Conservation (phyloP, 73 alveolate genomes). For the Loxodes magnus region DNA sequence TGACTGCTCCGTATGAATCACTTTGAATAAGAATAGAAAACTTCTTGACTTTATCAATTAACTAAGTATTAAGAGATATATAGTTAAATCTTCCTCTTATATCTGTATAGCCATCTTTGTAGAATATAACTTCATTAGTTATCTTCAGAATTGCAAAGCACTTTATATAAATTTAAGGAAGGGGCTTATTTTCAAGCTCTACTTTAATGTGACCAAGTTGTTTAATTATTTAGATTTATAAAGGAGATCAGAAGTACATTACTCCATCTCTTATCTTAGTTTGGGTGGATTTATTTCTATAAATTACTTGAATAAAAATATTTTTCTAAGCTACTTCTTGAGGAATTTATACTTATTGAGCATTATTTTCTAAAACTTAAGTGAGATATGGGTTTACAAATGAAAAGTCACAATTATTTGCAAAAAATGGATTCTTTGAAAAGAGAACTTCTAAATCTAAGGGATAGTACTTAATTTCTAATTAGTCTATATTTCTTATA, state of each 20-base stretch:
- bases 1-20: conserved; percentile 66
- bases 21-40: conserved; percentile 66
- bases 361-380: conserved; percentile 10
- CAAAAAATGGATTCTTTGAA: conserved; percentile 61
- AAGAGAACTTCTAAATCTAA: conserved; percentile 69
- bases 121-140: conserved; percentile 35
- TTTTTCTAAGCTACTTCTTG: conserved; percentile 48
- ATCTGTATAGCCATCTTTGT: conserved; percentile 78
- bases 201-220: conserved; percentile 69
- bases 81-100: conserved; percentile 72
- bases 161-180: conserved; percentile 59
- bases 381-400: conserved; percentile 24
- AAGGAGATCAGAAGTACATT: conserved; percentile 49
- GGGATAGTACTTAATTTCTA: conserved; percentile 45
- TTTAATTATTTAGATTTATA: conserved; percentile 51
- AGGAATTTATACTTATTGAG: conserved; percentile 26
- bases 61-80: conserved; percentile 45
- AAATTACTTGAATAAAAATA: conserved; percentile 56
- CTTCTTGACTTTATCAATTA: conserved; percentile 47
- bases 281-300: conserved; percentile 34
- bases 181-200: conserved; percentile 34
- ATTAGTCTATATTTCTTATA: too few relatives aligned
- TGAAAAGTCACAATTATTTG: conserved; percentile 41
- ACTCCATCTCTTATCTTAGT: too few relatives aligned
- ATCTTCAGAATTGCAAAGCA: conserved; percentile 48